A percentile compares a stretch with the other conserved stretches of the same genome.
These are phyloP conservation scores for Orobanche coerulescens DNA, from an alignment of 257 asterid genomes.

Conservation along the genomic window DNA sequence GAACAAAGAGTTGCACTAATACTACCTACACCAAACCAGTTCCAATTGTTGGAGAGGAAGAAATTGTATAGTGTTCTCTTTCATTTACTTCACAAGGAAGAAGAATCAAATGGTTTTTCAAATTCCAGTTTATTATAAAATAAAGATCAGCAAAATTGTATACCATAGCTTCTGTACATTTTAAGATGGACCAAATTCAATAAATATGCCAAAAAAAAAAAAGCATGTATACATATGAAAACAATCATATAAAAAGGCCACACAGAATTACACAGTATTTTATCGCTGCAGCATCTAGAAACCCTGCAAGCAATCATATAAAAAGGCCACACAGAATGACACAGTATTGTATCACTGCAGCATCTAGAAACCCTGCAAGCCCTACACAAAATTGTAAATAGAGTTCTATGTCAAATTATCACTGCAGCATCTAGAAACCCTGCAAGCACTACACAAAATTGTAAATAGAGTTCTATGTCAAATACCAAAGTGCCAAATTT, in stretches of 20 bases:
- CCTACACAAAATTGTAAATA: neutral
- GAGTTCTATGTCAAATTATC: neutral
- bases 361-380: constrained; percentile 12
- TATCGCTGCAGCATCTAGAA: neutral
- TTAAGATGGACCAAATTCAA: neutral
- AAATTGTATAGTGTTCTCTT: neutral
- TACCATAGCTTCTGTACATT: neutral
- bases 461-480: neutral
- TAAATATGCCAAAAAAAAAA: neutral
- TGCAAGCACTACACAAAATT: constrained; percentile 5
- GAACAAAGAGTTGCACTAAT: neutral
- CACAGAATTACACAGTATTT: neutral
- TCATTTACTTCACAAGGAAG: neutral
- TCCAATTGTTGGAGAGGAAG: neutral
- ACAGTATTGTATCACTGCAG: neutral
- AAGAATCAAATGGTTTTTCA: neutral
- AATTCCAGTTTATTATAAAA: neutral
- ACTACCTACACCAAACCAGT: neutral
- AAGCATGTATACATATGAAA: neutral
- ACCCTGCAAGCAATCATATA: constrained; percentile 10
- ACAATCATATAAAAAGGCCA: neutral
- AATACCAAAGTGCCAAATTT: neutral
- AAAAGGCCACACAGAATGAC: neutral
- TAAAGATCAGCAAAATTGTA: neutral
- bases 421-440: constrained; percentile 1